Base-by-base conservation (phyloP, 2,329 filamentous ascomycete species). In the Ambrosiella xylebori region DNA sequence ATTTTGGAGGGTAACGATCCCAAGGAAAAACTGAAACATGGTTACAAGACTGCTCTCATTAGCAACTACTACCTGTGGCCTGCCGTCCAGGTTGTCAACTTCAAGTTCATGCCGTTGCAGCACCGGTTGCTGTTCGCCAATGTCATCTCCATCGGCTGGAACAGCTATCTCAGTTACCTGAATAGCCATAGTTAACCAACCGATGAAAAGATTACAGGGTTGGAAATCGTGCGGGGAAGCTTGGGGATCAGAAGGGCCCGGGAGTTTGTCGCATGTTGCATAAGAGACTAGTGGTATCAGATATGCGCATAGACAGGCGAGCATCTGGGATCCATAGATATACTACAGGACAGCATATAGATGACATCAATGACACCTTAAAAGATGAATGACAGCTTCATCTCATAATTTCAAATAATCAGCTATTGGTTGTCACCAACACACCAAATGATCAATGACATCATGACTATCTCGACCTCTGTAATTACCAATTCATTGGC, bases 11-110 rank as follows among this genome's bases (percentile, higher is more conserved):
- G 88, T 35, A 66, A 66, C 38, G 71, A 69, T 59, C 71, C 74
- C 36, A 60, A 73, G 64, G 79, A 89, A 66, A 90, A 91, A 72
- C 75, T 93, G 58, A 71, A 79, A 61, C 81, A 77, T 65, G 85
- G 79, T 61, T 96, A 89, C 72, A 70, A 71, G 63, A 76, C 79
- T 11, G 86, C 86, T 38, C 78, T 95, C 66, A 78, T 78, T 68
- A 84, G 87, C 68, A 96, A 95, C 73, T 88, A 88, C 77, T 79
- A 88, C 73, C 71, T 96, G 58, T 96, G 90, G 90, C 90, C 90
- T 2, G 75, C 76, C 62, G 88, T 94, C 58, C 90, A 96, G 73
- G 74, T 84, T 57, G 76, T 84, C 66, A 96, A 96, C 75, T 96
- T 96, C 73, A 85, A 85, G 66, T 78, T 93, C 63, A 79, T 95